A percentile compares a stretch with the other conserved stretches of the same genome.
These are phyloP conservation scores for Candolleomyces efflorescens DNA, from an alignment of 768 basidiomycete genomes.

Conservation along the genomic window DNA sequence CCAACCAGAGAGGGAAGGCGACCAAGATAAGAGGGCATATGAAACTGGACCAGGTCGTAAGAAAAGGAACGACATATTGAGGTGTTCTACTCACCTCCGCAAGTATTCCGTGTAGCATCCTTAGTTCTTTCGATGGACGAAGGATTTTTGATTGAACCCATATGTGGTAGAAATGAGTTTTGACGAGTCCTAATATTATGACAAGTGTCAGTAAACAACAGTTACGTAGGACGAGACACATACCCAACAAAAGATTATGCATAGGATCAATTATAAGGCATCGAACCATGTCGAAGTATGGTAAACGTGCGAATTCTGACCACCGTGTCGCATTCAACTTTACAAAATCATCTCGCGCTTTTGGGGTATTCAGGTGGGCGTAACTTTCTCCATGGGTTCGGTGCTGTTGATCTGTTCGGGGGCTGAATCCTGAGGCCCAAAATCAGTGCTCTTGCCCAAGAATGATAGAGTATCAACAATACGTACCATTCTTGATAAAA, in stretches of 20 bases:
- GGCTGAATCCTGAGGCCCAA: background rate
- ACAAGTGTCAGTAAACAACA: background rate
- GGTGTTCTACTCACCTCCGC: background rate
- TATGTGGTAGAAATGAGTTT: background rate
- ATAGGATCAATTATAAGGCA: background rate
- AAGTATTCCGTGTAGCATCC: background rate
- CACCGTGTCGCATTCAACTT: background rate
- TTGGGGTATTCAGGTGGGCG: background rate
- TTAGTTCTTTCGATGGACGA: background rate
- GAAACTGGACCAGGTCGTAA: background rate
- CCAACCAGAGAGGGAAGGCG: conserved; percentile 22
- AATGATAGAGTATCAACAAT: background rate
- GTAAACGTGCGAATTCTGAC: background rate
- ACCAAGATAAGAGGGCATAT: background rate
- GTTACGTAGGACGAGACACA: background rate
- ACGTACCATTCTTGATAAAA: background rate
- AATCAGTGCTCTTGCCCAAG: background rate
- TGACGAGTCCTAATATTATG: background rate
- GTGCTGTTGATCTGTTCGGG: background rate
- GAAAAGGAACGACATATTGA: background rate
- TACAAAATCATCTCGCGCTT: background rate
- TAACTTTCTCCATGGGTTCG: background rate
- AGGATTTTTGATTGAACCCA: background rate
- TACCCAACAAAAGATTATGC: background rate
- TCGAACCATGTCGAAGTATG: background rate